Base-by-base conservation (phyloP, 106 monocot genomes). In the Iris macrosiphon region DNA sequence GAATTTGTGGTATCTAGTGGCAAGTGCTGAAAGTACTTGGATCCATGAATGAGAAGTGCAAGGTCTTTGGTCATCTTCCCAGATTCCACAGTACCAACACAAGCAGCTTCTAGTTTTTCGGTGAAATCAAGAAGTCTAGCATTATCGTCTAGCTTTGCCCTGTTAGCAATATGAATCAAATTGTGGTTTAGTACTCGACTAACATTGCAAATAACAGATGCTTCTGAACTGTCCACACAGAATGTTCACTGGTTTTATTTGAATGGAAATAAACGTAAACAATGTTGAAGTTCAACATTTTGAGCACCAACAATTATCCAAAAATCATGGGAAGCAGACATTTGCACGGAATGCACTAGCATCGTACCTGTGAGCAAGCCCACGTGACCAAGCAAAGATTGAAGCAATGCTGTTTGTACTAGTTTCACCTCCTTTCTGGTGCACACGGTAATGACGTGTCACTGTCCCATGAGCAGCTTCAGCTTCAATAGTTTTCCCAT, bases 1-100 rank as follows among this genome's bases (percentile, higher is more conserved):
- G n/a, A n/a, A n/a, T n/a, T n/a, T n/a, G n/a, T n/a, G n/a, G n/a
- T n/a, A n/a, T n/a, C n/a, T n/a, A n/a, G n/a, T n/a, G n/a, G n/a
- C n/a, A n/a, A n/a, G 4, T 35, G 34, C 34, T 4, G 34, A 4
- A 35, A 61, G 34, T 85, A 91, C 93, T 77, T 84, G 45, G 88
- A 25, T 63, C 93, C 94, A 71, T 94, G 85, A 66, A 85, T 71
- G 31, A 94, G 75, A 13, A 89, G 69, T 0, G 84, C 94, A 23
- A 94, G 94, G 74, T 94, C 94, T 58, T 94, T 94, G 31, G 94
- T 94, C 88, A 94, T 94, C 69, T 76, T 94, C 44, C 88, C 88
- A 21, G 88, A 81, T 29, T 94, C 88, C 7, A 94, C 94, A 18
- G 72, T 64, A 57, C 72, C 79, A 52, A 94, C 56, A 50, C 88